Conservation (phyloP, 139 green algal species). For the Chlamydomonas incerta region DNA sequence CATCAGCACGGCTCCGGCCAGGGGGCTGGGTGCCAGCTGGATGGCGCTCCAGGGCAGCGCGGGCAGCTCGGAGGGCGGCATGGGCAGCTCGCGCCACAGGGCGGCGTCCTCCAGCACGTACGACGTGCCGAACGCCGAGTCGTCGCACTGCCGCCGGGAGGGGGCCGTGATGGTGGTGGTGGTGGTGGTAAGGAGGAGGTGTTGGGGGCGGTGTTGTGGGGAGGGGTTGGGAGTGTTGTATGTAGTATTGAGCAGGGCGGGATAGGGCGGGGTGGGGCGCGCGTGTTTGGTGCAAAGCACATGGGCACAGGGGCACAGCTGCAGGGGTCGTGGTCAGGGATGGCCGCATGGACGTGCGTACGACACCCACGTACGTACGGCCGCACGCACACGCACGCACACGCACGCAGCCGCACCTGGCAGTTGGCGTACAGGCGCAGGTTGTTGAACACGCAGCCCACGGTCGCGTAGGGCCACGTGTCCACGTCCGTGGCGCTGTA, state of each 20-base stretch:
- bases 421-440: constrained; percentile 60
- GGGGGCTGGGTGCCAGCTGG: not conserved
- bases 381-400: too few species aligned
- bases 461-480: constrained; percentile 55
- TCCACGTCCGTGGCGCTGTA: constrained; percentile 43
- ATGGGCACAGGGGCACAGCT: too few species aligned
- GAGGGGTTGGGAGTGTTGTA: too few species aligned
- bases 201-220: too few species aligned
- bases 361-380: too few species aligned
- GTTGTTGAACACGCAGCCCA: constrained; percentile 71
- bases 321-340: too few species aligned
- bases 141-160: constrained; percentile 37
- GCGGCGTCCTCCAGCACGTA: constrained; percentile 33
- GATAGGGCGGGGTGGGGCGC: too few species aligned
- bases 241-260: too few species aligned
- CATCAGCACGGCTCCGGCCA: not conserved
- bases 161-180: too few species aligned
- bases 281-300: too few species aligned
- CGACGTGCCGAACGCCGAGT: constrained; percentile 34
- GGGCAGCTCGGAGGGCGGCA: constrained; percentile 23
- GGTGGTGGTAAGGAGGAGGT: too few species aligned
- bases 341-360: too few species aligned
- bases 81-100: constrained; percentile 45
- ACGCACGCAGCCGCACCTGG: constrained; percentile 19
- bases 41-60: constrained; percentile 28